A percentile compares a stretch with the other conserved stretches of the same genome.
These are phyloP conservation scores for Periconia digitata DNA, from an alignment of 2,329 filamentous ascomycete genomes.

Conservation along the genomic window DNA sequence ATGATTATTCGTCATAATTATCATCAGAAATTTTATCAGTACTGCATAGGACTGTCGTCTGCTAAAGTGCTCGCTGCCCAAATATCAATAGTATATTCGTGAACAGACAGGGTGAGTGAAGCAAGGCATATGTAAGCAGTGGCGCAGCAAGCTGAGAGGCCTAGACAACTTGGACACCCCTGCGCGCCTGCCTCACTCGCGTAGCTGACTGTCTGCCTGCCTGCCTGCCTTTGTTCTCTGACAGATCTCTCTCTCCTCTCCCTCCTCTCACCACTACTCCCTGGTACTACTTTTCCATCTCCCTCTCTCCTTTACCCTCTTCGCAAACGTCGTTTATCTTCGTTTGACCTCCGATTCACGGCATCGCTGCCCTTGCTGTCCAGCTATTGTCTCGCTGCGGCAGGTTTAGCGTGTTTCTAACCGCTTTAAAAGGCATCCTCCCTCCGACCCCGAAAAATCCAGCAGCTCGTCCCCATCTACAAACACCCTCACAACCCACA, in stretches of 20 bases:
- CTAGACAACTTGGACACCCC: not conserved
- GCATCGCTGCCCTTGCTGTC: too few relatives aligned
- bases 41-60: too few relatives aligned
- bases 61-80: not conserved
- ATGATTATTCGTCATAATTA: too few relatives aligned
- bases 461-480: constrained; percentile 13
- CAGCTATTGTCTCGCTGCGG: constrained; percentile 12
- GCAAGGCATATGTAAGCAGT: not conserved
- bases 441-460: constrained; percentile 35
- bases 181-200: constrained; percentile 13
- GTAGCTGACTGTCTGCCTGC: constrained; percentile 8
- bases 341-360: not conserved
- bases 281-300: not conserved
- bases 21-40: too few relatives aligned
- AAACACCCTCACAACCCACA: constrained; percentile 25
- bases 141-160: not conserved
- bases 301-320: not conserved
- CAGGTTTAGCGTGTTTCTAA: not conserved
- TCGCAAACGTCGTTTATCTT: not conserved
- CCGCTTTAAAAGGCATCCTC: constrained; percentile 11
- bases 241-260: constrained; percentile 1
- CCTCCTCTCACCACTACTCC: constrained; percentile 1
- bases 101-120: too few relatives aligned
- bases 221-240: constrained; percentile 12
- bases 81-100: not conserved